These are phyloP conservation scores for Russula emetica DNA, from an alignment of 768 basidiomycete genomes.

Conservation along the genomic window DNA sequence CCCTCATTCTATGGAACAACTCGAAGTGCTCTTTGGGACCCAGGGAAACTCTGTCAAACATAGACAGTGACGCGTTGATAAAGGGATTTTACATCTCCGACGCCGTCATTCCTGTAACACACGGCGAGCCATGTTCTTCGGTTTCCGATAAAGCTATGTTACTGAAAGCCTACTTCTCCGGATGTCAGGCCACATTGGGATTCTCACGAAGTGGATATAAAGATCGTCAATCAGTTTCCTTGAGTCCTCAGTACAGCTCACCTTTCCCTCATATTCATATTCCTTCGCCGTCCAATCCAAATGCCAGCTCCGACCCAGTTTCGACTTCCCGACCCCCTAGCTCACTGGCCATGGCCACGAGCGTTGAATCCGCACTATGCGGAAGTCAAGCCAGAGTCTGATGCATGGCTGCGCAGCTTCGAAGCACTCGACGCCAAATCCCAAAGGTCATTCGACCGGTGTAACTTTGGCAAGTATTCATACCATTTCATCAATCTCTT, in stretches of 20 bases:
- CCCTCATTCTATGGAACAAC: neutral
- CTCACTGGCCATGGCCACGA: constrained; percentile 44
- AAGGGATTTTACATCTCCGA: neutral
- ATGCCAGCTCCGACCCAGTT: constrained; percentile 15
- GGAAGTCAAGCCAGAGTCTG: constrained; percentile 36
- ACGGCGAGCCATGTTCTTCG: neutral
- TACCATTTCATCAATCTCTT: neutral
- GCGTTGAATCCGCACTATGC: constrained; percentile 39
- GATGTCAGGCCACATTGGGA: neutral
- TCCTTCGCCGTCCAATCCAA: neutral
- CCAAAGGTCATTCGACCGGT: constrained; percentile 40
- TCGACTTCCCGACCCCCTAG: constrained; percentile 40
- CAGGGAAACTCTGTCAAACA: neutral
- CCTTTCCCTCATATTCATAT: neutral
- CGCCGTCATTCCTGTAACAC: neutral
- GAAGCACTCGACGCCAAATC: constrained; percentile 36
- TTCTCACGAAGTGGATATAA: constrained; percentile 7
- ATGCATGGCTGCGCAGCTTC: constrained; percentile 40
- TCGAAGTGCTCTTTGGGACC: neutral
- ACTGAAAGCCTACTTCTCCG: neutral
- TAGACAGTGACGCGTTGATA: too few species aligned
- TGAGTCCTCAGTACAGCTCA: neutral
- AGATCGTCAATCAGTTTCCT: too few species aligned
- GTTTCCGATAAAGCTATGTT: neutral
- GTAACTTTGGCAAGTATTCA: constrained; percentile 39